These are phyloP conservation scores for Talaromyces pinophilus DNA, from an alignment of 2,329 filamentous ascomycete species.

Conservation along the genomic window DNA sequence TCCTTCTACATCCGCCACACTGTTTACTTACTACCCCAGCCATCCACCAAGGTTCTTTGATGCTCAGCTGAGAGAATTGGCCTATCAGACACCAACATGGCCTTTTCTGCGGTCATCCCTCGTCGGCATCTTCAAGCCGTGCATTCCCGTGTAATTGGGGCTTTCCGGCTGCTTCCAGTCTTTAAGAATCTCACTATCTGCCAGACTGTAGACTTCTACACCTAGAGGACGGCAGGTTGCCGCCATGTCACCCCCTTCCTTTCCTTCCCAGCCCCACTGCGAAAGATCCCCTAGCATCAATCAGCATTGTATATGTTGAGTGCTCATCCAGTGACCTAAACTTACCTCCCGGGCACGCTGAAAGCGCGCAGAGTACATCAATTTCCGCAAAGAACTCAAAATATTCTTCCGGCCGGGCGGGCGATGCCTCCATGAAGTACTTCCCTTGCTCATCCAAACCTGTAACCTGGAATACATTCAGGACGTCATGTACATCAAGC, in stretches of 20 bases:
- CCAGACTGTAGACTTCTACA: conserved; percentile 69
- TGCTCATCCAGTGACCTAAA: background rate
- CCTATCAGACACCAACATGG: background rate
- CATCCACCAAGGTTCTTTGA: background rate
- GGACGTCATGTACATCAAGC: conserved; percentile 76
- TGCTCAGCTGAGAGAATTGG: background rate
- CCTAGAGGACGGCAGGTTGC: conserved; percentile 73
- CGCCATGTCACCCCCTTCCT: conserved; percentile 55
- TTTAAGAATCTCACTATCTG: conserved; percentile 55
- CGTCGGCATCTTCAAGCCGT: conserved; percentile 62
- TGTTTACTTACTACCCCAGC: background rate
- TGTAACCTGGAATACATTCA: conserved; percentile 85
- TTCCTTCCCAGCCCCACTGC: conserved; percentile 74
- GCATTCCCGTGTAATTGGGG: conserved; percentile 64
- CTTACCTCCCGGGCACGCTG: conserved; percentile 70
- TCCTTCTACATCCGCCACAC: background rate
- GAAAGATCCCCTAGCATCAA: conserved; percentile 63
- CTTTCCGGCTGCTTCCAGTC: conserved; percentile 65
- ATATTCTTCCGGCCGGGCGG: conserved; percentile 52
- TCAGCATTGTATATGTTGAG: background rate
- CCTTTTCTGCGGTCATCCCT: conserved; percentile 29
- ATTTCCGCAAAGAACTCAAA: conserved; percentile 81
- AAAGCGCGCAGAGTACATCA: conserved; percentile 66
- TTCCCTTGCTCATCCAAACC: conserved; percentile 70
- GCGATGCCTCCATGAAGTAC: conserved; percentile 68